These are phyloP conservation scores for Sporisorium reilianum DNA, from an alignment of 1,284 basidiomycete genomes.

Conservation along the genomic window DNA sequence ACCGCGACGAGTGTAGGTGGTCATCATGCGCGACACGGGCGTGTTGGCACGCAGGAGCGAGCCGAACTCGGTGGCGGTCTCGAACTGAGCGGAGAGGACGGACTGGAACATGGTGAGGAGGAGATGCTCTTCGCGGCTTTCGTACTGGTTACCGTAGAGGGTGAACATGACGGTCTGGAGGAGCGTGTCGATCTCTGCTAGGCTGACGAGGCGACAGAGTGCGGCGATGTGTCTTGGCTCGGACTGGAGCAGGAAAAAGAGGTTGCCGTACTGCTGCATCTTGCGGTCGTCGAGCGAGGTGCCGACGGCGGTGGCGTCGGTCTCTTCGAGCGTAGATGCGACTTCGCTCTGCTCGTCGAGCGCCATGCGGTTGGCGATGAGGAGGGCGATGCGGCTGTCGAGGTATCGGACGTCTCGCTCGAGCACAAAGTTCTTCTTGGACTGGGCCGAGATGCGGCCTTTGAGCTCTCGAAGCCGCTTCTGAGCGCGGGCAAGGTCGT, in stretches of 20 bases:
- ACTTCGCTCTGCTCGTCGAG: constrained; percentile 82
- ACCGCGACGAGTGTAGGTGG: constrained; percentile 96
- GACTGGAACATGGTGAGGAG: constrained; percentile 98
- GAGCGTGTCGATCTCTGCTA: constrained; percentile 97
- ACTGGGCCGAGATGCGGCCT: constrained; percentile 95
- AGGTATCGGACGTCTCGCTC: constrained; percentile 98
- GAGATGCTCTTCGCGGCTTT: constrained; percentile 96
- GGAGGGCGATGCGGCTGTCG: constrained; percentile 93
- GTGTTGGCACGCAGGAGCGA: constrained; percentile 97
- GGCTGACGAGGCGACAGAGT: constrained; percentile 93
- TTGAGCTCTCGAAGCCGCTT: constrained; percentile 95
- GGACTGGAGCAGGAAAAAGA: constrained; percentile 97
- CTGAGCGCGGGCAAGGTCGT: constrained; percentile 94
- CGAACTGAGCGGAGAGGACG: constrained; percentile 96
- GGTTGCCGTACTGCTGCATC: constrained; percentile 93
- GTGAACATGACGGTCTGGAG: constrained; percentile 99
- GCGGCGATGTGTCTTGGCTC: constrained; percentile 97
- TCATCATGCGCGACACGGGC: constrained; percentile 99
- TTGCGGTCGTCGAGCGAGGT: constrained; percentile 85
- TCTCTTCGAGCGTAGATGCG: constrained; percentile 80
- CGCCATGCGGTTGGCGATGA: constrained; percentile 98
- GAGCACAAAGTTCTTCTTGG: constrained; percentile 99
- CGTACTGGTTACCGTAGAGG: constrained; percentile 99
- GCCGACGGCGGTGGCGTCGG: constrained; percentile 75
- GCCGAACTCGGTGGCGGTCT: constrained; percentile 96